Evolutionary conservation across 2,329 filamentous ascomycete genomes (phyloP), one percentile per base, ranked within the genome.

Genomic region (Cryphonectria parasitica): DNA sequence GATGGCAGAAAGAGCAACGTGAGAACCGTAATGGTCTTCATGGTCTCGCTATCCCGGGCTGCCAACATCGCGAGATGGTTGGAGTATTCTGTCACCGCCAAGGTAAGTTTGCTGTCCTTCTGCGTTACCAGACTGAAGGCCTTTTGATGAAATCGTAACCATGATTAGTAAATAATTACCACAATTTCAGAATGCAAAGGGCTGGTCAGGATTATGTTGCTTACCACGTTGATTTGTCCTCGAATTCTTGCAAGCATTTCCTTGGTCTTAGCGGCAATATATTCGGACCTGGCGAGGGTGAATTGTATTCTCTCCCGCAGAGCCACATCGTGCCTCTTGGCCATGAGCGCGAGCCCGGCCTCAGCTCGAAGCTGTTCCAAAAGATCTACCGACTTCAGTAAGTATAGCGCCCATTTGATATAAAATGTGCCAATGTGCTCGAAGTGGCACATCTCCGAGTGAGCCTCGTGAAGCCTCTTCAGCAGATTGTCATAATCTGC

Each of bases 401-500:
- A 22, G 17, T 64, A 71, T 1, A 36, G 28, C 11, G 61, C 66
- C 3, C 68, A 28, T 49, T 66, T 71, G 19, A 65, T 31, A 8
- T 67, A 69, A 34, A 71, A 69, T 1, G 31, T 28, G 7, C 31
- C 69, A 19, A 71, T 66, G 0, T 45, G 64, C 3, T 62, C 66
- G 19, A 69, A 54, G 22, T 69, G 66, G 15, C 69, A 69, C 43
- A 71, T 31, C 62, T 71, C 66, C 1, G 69, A 69, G 19, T 71
- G 58, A 15, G 43, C 64, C 17, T 67, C 69, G 39, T 63, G 60
- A 36, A 68, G 39, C 34, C 17, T 41, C 28, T 63, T 60, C 25
- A 69, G 62, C 17, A 69, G 45, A 22, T 69, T 66, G 13, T 69
- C 69, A 36, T 64, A 69, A 25, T 66, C 62, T 3, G 43, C 34